Base-by-base conservation (phyloP, 768 basidiomycete genomes). In the Cyclocybe aegerita region DNA sequence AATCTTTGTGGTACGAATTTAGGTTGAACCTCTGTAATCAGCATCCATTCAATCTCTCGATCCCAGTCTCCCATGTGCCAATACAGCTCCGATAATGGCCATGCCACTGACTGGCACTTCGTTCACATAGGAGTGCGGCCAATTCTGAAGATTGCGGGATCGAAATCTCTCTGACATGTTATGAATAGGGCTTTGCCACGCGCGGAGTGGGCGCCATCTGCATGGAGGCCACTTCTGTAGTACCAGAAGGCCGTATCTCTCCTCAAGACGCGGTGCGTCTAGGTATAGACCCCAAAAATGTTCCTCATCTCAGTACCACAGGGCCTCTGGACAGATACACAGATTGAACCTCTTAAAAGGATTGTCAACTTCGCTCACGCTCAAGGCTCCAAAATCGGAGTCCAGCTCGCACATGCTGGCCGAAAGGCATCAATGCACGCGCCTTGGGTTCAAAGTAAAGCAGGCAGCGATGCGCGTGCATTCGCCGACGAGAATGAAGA, bases 41-140 rank as follows among this genome's bases (percentile, higher is more conserved):
- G 46, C 29, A 44, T 39, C 5, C 42, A 15, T 10, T 45, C 29
- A 32, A 42, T 33, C n/a, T 29, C 23, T 34, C 32, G 37, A 17
- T 29, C 41, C 7, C 53, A 85, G 84, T 71, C 87, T 9, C 88
- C 87, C 2, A 91, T 92, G 90, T 92, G 90, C 64, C 84, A 86
- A 66, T 93, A 93, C 69, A 86, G 84, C 50, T 75, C 83, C 7
- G 79, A 87, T 39, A 70, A 84, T 45, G 90, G 90, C 0, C 82
- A 88, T 58, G 81, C 83, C 3, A 90, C 90, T 1, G 86, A 91
- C 54, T 92, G 86, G 83, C 92, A 93, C 64, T 66, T 92, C 4
- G 87, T 90, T 12, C 88, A 93, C 61, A 74, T 89, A 32, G 88
- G 87, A 1, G 81, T 82, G 54, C 23, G 23, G 23, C 23, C 23